Evolutionary conservation across 1,284 basidiomycete species (phyloP), one percentile per base, ranked within the genome.

Genomic region (Puccinia novopanici): DNA sequence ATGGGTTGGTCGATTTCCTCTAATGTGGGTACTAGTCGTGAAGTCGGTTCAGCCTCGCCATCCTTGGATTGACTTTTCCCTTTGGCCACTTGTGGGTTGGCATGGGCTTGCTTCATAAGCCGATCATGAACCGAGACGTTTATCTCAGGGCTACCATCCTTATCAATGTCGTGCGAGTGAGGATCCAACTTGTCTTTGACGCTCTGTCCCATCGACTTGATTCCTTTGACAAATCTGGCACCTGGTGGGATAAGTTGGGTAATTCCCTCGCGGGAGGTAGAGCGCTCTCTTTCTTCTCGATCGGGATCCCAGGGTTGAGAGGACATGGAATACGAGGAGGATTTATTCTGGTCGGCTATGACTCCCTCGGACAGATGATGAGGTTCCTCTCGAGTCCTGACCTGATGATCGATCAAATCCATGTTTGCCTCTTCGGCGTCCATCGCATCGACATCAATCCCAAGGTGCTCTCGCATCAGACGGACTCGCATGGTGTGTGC

Each of bases 401-500:
- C n/a, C 37, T 81, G 79, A 57, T 79, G 77, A 22, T 72, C 87
- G 88, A 91, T 90, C 27, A 92, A 86, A 77, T 88, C 91, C 82
- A 92, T 92, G 82, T 94, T 82, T 5, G 83, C 82, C 68, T 85
- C 80, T 80, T 82, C 55, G 71, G 83, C 91, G 81, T 92, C 91
- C 83, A 98, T 88, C 10, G 90, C 90, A 85, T 99, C 96, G 34
- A 98, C 95, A 85, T 99, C 95, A 78, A 98, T 89, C 3, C 96
- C 96, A 78, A 96, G 88, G 85, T 99, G 96, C 86, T 99, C 96
- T 77, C 93, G 90, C 96, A 99, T 99, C 71, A 99, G 88, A 10
- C 95, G 91, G 71, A 99, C 89, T 13, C 96, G 91, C 37, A 99
- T 89, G 1, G 93, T 93, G 86, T 99, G 97, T 9, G 97, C 94